phyloP scores from a whole-genome alignment of 2,329 filamentous ascomycete genomes.

The Amylocarpus encephaloides region DNA sequence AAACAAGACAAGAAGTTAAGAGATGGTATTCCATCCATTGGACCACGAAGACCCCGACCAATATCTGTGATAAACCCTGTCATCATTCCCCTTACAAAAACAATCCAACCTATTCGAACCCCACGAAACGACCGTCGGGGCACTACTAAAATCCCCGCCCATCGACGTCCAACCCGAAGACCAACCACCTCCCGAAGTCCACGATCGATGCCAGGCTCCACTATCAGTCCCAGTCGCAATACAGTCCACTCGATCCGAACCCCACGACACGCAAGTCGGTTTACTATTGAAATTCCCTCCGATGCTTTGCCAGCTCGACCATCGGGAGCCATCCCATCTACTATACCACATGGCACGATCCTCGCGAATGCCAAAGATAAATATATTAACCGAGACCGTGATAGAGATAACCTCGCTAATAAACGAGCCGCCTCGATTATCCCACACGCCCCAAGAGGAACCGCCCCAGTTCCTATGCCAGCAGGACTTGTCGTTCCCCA shows the following conservation, averaged over 20 bases:
- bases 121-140: background rate
- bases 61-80: background rate
- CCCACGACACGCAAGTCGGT: conserved; percentile 1
- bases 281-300: conserved; percentile 1
- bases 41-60: background rate
- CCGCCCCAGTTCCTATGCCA: background rate
- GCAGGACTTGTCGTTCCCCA: background rate
- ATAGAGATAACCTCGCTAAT: conserved; percentile 1
- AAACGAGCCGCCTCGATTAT: background rate
- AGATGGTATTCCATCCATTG: background rate
- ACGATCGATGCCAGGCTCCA: background rate
- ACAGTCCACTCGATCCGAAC: background rate
- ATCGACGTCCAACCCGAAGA: background rate
- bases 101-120: background rate
- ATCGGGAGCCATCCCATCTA: background rate
- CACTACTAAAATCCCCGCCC: background rate
- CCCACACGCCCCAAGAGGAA: background rate
- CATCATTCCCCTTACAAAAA: background rate
- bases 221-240: background rate
- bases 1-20: background rate
- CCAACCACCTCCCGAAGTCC: background rate
- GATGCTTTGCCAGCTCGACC: background rate
- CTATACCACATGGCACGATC: conserved; percentile 2
- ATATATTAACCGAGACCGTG: background rate
- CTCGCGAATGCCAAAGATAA: conserved; percentile 4